Base-by-base conservation (phyloP, 208 protist genomes). In the Acanthamoeba triangularis region DNA sequence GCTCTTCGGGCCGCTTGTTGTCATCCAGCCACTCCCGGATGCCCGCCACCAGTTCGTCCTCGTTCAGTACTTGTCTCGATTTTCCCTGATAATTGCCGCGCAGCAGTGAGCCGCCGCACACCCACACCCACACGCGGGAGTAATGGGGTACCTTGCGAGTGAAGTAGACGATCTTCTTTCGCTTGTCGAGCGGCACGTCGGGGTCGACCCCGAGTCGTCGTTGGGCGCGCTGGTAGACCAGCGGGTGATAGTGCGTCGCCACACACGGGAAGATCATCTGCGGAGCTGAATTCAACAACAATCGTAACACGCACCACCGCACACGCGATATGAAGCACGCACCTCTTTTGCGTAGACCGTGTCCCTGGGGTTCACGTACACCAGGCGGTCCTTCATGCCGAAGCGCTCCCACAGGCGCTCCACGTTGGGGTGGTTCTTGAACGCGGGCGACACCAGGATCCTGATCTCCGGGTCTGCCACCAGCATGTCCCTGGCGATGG, bases 151-250 rank as follows among this genome's bases (percentile, higher is more conserved):
- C 78, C 78, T 63, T 87, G 41, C 85, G 85, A 6, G 85, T 92
- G 30, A 92, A 25, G 41, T 92, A 92, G n/a, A 92, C 85, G 33
- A 92, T 74, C 63, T 33, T 92, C n/a, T 92, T 92, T 52, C 85
- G 85, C 30, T 74, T 37, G 37, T 92, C 85, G n/a, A 74, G 41
- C 7, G 85, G 85, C 13, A 92, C 85, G 35, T 54, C 18, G 35
- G 54, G 59, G 41, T 92, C 63, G 37, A 92, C 35, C 10, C 85
- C 85, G 28, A 92, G 63, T 8, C 13, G 33, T 5, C 63, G 85
- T 35, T 74, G 85, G 18, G 85, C 85, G 16, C 33, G 30, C 28
- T 92, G n/a, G 44, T 92, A 92, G 28, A 74, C 63, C 7, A 74
- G 18, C 41, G 85, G 85, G 41, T 92, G 85, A 59, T 92, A 92